Percentiles rank a stretch among this genome's conserved stretches.
These are phyloP conservation scores for Histomonas meleagridis DNA, from an alignment of 208 protist species.

Conservation along the genomic window DNA sequence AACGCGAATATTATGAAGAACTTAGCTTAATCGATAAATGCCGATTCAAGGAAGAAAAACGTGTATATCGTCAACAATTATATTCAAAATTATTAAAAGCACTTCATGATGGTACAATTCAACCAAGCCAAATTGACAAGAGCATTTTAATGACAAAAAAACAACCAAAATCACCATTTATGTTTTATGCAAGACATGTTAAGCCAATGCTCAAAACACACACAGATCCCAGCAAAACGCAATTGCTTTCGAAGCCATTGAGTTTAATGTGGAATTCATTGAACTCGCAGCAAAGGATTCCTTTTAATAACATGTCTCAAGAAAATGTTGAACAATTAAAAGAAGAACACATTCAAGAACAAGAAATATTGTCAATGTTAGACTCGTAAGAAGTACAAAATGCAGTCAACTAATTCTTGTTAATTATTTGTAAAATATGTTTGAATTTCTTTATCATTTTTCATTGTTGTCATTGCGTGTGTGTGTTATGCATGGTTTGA, in stretches of 20 bases:
- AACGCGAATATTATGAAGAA: conserved; percentile 24
- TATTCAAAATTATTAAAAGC: not conserved
- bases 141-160: not conserved
- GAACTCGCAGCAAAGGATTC: not conserved
- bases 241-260: not conserved
- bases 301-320: not conserved
- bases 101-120: conserved; percentile 12
- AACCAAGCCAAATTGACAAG: not conserved
- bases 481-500: too few species aligned
- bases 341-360: not conserved
- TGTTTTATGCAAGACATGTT: not conserved
- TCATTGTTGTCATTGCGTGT: too few species aligned
- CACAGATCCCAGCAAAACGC: not conserved
- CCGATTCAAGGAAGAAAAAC: conserved; percentile 28
- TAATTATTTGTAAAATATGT: too few species aligned
- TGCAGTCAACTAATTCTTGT: too few species aligned
- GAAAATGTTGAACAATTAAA: not conserved
- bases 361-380: too few species aligned
- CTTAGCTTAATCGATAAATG: not conserved
- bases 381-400: too few species aligned
- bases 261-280: conserved; percentile 8
- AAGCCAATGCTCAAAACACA: not conserved
- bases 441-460: too few species aligned
- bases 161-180: not conserved
- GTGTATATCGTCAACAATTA: not conserved